phyloP scores from a whole-genome alignment of 345 rosid genomes.

The Aquilaria sinensis region DNA sequence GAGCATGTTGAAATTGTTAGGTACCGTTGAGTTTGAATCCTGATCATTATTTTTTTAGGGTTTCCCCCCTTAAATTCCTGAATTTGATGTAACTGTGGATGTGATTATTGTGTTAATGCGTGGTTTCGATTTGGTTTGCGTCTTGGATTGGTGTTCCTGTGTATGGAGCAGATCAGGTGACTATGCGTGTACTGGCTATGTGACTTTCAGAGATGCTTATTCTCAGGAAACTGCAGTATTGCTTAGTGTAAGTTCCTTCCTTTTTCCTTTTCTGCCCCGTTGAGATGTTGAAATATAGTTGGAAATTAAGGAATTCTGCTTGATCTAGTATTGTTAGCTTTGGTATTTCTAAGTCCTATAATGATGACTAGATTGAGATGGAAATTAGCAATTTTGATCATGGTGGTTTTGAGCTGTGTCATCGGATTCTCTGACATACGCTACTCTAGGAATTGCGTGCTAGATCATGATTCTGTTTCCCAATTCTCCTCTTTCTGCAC shows the following conservation, averaged over 20 bases:
- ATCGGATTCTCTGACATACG: no score
- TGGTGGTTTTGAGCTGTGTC: no score
- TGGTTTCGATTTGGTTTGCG: not conserved
- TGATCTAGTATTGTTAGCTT: no score
- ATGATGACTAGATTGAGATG: no score
- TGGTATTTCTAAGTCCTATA: no score
- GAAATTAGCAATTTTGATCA: no score
- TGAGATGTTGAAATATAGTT: no score
- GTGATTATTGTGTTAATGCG: not conserved
- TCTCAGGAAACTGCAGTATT: constrained; percentile 79
- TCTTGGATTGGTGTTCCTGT: not conserved
- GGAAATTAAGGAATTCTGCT: no score
- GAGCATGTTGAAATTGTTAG: constrained; percentile 53
- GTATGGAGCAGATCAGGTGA: constrained; percentile 39
- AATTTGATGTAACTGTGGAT: not conserved
- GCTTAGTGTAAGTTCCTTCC: constrained; percentile 50
- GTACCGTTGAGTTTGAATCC: constrained; percentile 21
- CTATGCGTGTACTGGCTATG: constrained; percentile 51
- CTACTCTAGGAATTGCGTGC: no score
- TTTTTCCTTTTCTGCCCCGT: no score
- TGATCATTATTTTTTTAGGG: not conserved
- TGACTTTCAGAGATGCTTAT: constrained; percentile 73
- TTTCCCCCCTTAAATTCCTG: not conserved
- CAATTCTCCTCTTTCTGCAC: no score
- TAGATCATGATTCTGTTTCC: no score